Base-by-base conservation (phyloP, 768 basidiomycete genomes). In the Fomitopsis pulvina region DNA sequence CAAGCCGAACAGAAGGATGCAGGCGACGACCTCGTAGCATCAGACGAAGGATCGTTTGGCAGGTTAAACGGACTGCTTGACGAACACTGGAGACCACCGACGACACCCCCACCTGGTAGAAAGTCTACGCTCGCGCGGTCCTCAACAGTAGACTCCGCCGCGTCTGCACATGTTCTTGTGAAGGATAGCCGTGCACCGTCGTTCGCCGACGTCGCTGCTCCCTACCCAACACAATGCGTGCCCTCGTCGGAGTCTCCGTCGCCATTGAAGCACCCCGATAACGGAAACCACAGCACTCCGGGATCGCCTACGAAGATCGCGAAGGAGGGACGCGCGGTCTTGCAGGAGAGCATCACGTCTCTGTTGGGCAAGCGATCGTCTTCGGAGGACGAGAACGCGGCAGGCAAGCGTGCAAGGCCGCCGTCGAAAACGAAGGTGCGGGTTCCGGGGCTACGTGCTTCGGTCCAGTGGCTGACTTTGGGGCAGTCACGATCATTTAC, bases 311-410 rank as follows among this genome's bases (percentile, higher is more conserved):
- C 41, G 38, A 59, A 53, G 46, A 42, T 59, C 1, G 46, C 48
- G 0, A 75, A 70, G 37, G 65, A 71, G 22, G 49, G 59, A 56
- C 69, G 80, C n/a, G 76, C 71, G 57, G 83, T 77, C 16, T 67
- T 88, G 20, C 78, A 85, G 53, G 82, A 87, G 55, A 84, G 79
- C 52, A 78, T 89, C 43, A 78, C 80, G 4, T 76, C 78, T 20
- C 63, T 88, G 48, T 68, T 90, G 14, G 87, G 86, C 8, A 90
- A 91, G 62, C 74, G 86, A 8, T 71, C 72, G 9, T 66, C 73
- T 0, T 66, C 69, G 2, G 63, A 61, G 39, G 57, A 57, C 6
- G 60, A 57, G 24, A 28, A 29, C 18, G 22, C 26, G 26, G 43
- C 46, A 12, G 67, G 68, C 1, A 72, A 71, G 46, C 63, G 73